phyloP scores from a whole-genome alignment of 345 rosid genomes.

The Psidium guajava region DNA sequence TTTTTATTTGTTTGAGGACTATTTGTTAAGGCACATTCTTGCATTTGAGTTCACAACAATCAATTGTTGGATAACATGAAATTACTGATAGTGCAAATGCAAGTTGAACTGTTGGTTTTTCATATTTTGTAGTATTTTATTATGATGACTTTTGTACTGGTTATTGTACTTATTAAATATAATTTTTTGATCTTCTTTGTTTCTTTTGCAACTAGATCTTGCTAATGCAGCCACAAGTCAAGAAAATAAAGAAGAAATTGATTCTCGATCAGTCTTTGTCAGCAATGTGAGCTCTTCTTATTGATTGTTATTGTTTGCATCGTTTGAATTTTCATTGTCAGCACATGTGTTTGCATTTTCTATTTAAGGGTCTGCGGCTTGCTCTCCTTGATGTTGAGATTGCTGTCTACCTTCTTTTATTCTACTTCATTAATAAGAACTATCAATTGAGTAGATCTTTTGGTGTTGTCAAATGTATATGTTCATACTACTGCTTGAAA shows the following conservation, averaged over 20 bases:
- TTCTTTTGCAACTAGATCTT: slow-evolving; percentile 35
- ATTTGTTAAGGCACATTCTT: not conserved
- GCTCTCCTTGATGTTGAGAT: not conserved
- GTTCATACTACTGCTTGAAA: too few species aligned
- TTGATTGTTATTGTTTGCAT: slow-evolving; percentile 6
- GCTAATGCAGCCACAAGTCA: slow-evolving; percentile 39
- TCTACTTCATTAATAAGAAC: not conserved
- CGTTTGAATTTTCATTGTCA: not conserved
- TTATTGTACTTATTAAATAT: not conserved
- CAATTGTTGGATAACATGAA: not conserved
- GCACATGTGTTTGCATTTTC: not conserved
- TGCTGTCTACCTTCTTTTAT: not conserved
- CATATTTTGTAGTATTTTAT: not conserved
- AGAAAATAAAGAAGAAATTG: slow-evolving; percentile 58
- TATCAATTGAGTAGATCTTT: not conserved
- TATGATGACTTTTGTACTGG: not conserved
- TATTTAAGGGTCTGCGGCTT: not conserved
- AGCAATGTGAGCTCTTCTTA: slow-evolving; percentile 53
- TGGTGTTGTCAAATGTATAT: too few species aligned
- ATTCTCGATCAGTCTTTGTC: slow-evolving; percentile 62
- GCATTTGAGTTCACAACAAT: not conserved
- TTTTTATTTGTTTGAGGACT: not conserved
- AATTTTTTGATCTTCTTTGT: too few species aligned
- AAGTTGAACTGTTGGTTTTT: not conserved
- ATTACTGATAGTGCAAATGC: not conserved